phyloP scores from a whole-genome alignment of 169 alveolate genomes.

The Plasmodium fragile region DNA sequence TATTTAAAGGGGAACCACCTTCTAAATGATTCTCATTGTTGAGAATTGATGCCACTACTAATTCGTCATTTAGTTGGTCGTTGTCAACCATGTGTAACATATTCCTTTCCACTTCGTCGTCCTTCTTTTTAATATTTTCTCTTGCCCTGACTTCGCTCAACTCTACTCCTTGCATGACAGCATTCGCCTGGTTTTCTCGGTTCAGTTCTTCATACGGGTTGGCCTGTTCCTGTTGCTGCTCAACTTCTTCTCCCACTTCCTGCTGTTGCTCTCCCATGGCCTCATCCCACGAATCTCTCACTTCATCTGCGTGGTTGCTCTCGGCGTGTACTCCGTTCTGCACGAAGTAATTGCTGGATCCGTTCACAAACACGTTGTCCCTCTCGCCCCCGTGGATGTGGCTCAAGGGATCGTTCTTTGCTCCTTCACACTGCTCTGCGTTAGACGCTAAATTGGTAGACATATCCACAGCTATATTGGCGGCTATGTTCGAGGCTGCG shows the following conservation, averaged over 20 bases:
- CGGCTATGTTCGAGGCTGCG: background rate
- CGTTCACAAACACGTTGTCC: constrained; percentile 1
- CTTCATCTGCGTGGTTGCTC: constrained; percentile 26
- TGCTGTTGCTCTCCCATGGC: background rate
- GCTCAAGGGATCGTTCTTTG: background rate
- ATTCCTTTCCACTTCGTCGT: background rate
- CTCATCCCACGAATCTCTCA: background rate
- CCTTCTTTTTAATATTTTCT: background rate
- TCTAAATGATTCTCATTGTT: background rate
- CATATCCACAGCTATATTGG: background rate
- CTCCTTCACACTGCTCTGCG: background rate
- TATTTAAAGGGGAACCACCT: background rate
- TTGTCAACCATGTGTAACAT: background rate
- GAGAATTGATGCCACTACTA: background rate
- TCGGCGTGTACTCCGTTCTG: constrained; percentile 41
- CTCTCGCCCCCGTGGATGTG: background rate
- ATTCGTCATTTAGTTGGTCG: background rate
- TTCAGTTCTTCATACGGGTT: background rate
- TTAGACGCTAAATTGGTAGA: background rate
- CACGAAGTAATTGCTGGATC: constrained; percentile 24
- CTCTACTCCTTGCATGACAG: background rate
- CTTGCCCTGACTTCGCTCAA: background rate
- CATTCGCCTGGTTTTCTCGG: background rate
- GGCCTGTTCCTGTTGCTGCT: background rate
- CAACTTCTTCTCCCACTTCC: background rate